phyloP scores from a whole-genome alignment of 2,329 filamentous ascomycete genomes.

The Trichoderma atrobrunneum region DNA sequence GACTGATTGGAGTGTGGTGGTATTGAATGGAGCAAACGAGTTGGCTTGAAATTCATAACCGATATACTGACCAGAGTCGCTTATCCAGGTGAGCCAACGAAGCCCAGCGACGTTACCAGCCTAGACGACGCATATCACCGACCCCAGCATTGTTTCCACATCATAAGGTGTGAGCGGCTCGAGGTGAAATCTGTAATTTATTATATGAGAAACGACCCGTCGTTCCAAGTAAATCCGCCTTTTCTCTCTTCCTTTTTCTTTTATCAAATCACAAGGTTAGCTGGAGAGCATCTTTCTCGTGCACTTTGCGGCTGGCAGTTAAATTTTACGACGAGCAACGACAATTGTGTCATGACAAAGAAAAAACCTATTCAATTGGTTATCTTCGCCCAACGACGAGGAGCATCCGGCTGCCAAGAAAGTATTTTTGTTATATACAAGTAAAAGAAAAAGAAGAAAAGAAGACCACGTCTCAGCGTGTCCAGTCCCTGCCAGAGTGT shows the following conservation, averaged over 20 bases:
- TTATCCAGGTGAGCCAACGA: neutral
- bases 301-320: neutral
- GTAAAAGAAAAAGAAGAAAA: neutral
- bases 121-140: neutral
- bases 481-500: neutral
- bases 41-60: neutral
- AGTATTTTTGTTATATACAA: conserved; percentile 3
- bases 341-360: neutral
- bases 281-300: neutral
- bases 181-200: neutral
- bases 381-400: neutral
- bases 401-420: conserved; percentile 9
- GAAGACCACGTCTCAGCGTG: neutral
- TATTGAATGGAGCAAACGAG: neutral
- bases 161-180: neutral
- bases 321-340: neutral
- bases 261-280: neutral
- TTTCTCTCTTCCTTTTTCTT: neutral
- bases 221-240: neutral
- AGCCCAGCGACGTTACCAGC: neutral
- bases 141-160: neutral
- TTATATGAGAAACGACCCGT: neutral
- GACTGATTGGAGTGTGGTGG: conserved; percentile 8
- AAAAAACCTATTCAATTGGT: neutral
- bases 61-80: neutral